These are phyloP conservation scores for Chrysosporium queenslandicum DNA, from an alignment of 2,329 filamentous ascomycete species.

Conservation along the genomic window DNA sequence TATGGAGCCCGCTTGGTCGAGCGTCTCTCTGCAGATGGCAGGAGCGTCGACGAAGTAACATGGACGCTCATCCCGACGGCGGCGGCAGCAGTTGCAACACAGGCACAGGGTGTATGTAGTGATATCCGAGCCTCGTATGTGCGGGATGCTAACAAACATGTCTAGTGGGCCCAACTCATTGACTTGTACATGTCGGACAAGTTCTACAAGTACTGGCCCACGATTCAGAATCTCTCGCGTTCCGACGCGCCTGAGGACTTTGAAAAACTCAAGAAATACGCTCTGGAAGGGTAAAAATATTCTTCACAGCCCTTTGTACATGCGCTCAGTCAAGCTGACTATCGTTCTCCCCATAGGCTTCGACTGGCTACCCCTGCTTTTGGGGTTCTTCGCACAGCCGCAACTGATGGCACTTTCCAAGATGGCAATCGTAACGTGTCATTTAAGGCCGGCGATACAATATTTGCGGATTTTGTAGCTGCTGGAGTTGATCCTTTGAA, in stretches of 20 bases:
- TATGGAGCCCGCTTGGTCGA: conserved; percentile 50
- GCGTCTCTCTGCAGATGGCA: conserved; percentile 40
- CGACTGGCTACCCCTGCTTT: conserved; percentile 18
- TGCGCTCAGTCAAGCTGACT: conserved; percentile 31
- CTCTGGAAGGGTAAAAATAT: conserved; percentile 49
- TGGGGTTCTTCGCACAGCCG: conserved; percentile 30
- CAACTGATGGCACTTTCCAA: conserved; percentile 26
- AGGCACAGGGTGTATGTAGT: conserved; percentile 47
- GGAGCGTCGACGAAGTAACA: conserved; percentile 42
- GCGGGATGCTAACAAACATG: neutral
- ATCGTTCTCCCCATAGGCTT: conserved; percentile 21
- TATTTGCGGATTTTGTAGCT: conserved; percentile 30
- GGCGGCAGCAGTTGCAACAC: conserved; percentile 47
- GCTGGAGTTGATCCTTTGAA: conserved; percentile 32
- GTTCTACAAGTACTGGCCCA: conserved; percentile 39
- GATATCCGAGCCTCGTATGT: no score
- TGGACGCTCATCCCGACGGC: conserved; percentile 50
- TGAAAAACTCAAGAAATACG: conserved; percentile 39
- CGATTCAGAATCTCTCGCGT: conserved; percentile 41
- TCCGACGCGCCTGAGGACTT: conserved; percentile 33
- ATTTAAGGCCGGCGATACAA: conserved; percentile 29
- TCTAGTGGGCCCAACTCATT: conserved; percentile 37
- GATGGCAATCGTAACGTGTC: conserved; percentile 27
- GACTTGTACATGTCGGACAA: conserved; percentile 47
- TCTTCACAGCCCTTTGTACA: conserved; percentile 30